A percentile compares a stretch with the other conserved stretches of the same genome.
phyloP scores from a whole-genome alignment of 2,329 filamentous ascomycete genomes.

The Fusarium nurragi region DNA sequence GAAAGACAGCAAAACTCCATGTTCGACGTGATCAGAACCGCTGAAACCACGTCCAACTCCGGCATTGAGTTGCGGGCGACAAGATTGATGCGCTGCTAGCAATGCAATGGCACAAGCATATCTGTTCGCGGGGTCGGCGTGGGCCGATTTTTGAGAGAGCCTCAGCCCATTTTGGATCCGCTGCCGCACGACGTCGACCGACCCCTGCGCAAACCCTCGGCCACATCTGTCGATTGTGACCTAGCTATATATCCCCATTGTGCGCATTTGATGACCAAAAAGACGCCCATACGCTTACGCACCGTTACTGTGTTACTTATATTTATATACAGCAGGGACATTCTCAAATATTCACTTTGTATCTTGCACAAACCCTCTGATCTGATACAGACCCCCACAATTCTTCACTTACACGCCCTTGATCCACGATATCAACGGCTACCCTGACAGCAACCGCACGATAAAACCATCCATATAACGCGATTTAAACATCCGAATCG shows the following conservation, averaged over 20 bases:
- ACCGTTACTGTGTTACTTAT: constrained; percentile 21
- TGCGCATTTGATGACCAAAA: constrained; percentile 33
- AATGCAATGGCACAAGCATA: constrained; percentile 43
- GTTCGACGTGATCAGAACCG: constrained; percentile 24
- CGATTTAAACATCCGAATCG: constrained; percentile 10
- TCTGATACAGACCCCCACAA: constrained; percentile 17
- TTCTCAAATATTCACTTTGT: constrained; percentile 19
- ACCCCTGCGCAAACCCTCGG: constrained; percentile 43
- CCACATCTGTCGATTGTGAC: constrained; percentile 47
- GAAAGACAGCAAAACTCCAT: constrained; percentile 22
- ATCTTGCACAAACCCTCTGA: constrained; percentile 18
- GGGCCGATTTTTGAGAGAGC: constrained; percentile 49
- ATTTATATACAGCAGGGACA: constrained; percentile 28
- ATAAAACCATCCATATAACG: constrained; percentile 23
- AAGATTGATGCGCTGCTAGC: constrained; percentile 11
- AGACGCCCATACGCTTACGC: constrained; percentile 19
- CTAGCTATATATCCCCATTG: constrained; percentile 46
- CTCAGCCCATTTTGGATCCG: constrained; percentile 51
- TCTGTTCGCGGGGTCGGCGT: constrained; percentile 48
- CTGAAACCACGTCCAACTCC: constrained; percentile 16
- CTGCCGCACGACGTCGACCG: constrained; percentile 49
- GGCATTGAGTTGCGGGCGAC: background rate
- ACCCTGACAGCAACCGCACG: constrained; percentile 11
- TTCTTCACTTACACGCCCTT: constrained; percentile 33
- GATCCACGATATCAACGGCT: constrained; percentile 11